These are phyloP conservation scores for Talaromyces sp. DNA, from an alignment of 2,329 filamentous ascomycete species.

Conservation along the genomic window DNA sequence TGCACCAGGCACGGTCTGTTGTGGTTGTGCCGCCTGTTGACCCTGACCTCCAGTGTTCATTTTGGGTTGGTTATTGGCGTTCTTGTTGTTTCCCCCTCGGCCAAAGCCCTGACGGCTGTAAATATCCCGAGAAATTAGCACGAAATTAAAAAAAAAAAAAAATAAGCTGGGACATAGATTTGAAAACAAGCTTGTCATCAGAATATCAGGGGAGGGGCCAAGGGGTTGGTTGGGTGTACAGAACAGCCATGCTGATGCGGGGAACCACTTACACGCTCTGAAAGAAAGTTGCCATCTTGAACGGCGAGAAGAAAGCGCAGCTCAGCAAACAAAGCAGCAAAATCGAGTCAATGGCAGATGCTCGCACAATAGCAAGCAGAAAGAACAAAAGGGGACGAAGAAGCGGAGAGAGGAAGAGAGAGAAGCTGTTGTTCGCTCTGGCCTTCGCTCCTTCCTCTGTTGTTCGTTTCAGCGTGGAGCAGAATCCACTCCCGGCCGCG, in stretches of 20 bases:
- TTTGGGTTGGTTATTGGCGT: conserved; percentile 37
- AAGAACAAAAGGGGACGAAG: background rate
- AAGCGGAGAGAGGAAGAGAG: conserved; percentile 4
- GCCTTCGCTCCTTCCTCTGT: conserved; percentile 5
- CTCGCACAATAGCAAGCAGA: conserved; percentile 3
- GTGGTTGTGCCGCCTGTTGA: conserved; percentile 25
- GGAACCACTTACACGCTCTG: conserved; percentile 45
- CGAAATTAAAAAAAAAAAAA: background rate
- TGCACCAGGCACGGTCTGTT: conserved; percentile 20
- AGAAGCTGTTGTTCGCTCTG: conserved; percentile 12
- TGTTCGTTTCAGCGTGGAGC: conserved; percentile 16
- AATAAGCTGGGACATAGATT: background rate
- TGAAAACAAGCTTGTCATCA: conserved; percentile 7
- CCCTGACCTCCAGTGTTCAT: conserved; percentile 32
- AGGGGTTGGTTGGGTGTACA: conserved; percentile 5
- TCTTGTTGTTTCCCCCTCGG: conserved; percentile 44
- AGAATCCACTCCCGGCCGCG: conserved; percentile 6
- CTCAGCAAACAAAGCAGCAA: conserved; percentile 6
- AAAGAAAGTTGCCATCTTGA: conserved; percentile 45
- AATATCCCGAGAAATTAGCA: conserved; percentile 9
- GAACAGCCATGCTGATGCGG: conserved; percentile 12
- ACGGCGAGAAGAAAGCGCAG: conserved; percentile 7
- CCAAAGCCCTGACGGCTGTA: conserved; percentile 47
- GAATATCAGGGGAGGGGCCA: background rate
- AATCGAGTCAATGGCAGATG: background rate